phyloP scores from a whole-genome alignment of 306 rosid species.

The Argentina anserina region DNA sequence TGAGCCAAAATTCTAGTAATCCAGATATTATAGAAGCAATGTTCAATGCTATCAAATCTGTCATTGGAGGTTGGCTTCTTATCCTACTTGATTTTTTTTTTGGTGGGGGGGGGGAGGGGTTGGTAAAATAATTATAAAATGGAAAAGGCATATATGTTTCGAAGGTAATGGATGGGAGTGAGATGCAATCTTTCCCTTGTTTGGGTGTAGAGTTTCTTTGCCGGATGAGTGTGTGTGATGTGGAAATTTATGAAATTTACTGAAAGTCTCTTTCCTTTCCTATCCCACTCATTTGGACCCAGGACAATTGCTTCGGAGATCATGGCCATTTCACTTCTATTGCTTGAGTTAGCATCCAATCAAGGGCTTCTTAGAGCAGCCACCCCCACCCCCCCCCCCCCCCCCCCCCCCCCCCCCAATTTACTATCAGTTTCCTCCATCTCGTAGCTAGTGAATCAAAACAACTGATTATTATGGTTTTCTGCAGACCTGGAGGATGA shows the following conservation, averaged over 20 bases:
- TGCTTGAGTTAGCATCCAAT: not conserved
- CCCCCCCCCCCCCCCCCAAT: not conserved
- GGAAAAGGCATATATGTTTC: not conserved
- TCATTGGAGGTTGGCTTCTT: conserved; percentile 60
- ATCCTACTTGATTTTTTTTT: not conserved
- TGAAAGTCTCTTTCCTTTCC: not conserved
- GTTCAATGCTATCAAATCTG: conserved; percentile 76
- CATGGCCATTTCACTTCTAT: not conserved
- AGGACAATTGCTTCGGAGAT: not conserved
- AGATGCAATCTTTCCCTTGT: not conserved
- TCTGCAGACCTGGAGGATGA: not conserved
- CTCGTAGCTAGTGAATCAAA: not conserved
- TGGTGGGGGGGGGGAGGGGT: not conserved
- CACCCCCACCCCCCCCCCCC: too few species aligned
- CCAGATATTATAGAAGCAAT: conserved; percentile 75
- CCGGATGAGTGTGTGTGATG: not conserved
- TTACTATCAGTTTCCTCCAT: not conserved
- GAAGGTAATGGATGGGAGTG: not conserved
- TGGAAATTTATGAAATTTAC: not conserved
- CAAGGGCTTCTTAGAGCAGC: not conserved
- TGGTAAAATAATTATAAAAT: not conserved
- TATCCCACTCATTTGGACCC: not conserved
- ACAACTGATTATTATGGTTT: conserved; percentile 15
- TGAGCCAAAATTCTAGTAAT: conserved; percentile 85
- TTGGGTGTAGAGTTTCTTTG: not conserved